Conservation (phyloP, 1,284 basidiomycete genomes). For the Golubevia sp. region DNA sequence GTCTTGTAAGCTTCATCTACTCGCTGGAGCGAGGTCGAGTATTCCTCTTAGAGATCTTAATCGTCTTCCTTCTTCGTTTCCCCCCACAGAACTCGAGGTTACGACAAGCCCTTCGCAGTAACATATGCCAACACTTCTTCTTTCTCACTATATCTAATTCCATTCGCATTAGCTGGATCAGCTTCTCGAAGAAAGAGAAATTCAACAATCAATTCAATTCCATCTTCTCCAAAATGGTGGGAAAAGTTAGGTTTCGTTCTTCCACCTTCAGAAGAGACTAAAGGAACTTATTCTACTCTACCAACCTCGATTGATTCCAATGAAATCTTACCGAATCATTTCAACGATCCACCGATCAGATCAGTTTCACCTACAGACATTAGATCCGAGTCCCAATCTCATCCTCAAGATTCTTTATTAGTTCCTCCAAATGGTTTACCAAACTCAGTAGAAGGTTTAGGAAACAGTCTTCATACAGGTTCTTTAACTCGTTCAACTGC, state of each 20-base stretch:
- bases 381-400: not conserved
- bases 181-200: conserved; percentile 42
- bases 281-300: not conserved
- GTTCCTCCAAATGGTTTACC: conserved; percentile 1
- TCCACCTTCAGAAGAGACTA: conserved; percentile 7
- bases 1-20: conserved; percentile 20
- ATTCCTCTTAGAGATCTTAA: not conserved
- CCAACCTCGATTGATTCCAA: not conserved
- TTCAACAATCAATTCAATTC: not conserved
- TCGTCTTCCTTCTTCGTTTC: not conserved
- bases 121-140: conserved; percentile 87
- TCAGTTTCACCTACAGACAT: not conserved
- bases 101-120: conserved; percentile 64
- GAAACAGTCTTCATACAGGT: not conserved
- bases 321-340: no score
- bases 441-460: not conserved
- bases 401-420: not conserved
- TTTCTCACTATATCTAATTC: conserved; percentile 86
- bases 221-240: conserved; percentile 20
- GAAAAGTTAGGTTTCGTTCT: conserved; percentile 40
- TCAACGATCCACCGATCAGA: conserved; percentile 13
- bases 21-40: no score
- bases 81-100: conserved; percentile 36
- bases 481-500: not conserved
- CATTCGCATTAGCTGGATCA: conserved; percentile 66